Base-by-base conservation (phyloP, 129 eudicot genomes). In the Centaurea solstitialis region DNA sequence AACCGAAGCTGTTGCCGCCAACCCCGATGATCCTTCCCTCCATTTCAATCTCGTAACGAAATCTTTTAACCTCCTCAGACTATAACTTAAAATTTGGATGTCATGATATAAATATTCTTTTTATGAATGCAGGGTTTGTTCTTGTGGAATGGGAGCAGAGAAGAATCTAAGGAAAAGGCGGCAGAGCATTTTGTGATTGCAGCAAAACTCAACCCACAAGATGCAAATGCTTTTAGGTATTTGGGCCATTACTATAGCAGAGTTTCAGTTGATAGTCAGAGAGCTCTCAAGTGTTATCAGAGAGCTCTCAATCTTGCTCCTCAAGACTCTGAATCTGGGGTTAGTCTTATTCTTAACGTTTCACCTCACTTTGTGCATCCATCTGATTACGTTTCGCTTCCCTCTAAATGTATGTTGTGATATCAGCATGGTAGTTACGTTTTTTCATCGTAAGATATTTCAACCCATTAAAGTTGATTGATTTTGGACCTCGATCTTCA, bases 221-320 rank as follows among this genome's bases (percentile, higher is more conserved):
- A 94, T 82, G 93, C 88, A 21, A 77, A 88, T 72, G 93, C 99
- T 70, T 95, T 95, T 81, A 89, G 90, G 79, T 95, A 87, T 83
- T 83, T 95, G 83, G 99, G 99, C 65, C 91, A 93, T 91, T 93
- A 95, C 76, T 95, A 95, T 75, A 84, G 86, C 61, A 86, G 70
- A 45, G 83, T 87, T 74, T 79, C 89, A 4, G 68, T 86, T 15
- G 99, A 95, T 76, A 75, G 84, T 23, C 93, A 85, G 68, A 92
- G 99, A 83, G 95, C 99, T 88, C 86, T 93, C 84, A 96, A 93
- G 90, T 96, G 99, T 84, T 96, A 96, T 80, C 95, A 96, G 86
- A 88, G 99, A 71, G 99, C 99, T 66, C 80, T 96, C 72, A 50
- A 84, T 24, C 95, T 96, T 22, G 40, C 78, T 80, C 99, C 98